A percentile compares a stretch with the other conserved stretches of the same genome.
These are phyloP conservation scores for Leptographium flavum DNA, from an alignment of 2,329 filamentous ascomycete genomes.

Conservation along the genomic window DNA sequence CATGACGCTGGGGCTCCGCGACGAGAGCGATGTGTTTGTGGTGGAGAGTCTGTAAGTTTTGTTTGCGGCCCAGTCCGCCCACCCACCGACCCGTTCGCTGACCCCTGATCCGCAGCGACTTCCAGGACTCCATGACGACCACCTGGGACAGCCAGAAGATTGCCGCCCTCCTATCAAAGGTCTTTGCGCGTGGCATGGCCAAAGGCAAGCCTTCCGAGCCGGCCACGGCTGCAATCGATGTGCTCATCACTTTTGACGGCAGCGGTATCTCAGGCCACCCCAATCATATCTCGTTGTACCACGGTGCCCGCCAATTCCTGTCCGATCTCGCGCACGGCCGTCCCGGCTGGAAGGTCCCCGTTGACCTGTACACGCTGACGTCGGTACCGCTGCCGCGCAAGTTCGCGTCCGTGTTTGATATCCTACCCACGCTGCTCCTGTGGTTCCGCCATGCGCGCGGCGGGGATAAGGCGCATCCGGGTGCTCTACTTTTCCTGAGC, in stretches of 20 bases:
- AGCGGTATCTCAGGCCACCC: slow-evolving; percentile 73
- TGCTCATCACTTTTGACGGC: slow-evolving; percentile 81
- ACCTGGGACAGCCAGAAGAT: slow-evolving; percentile 63
- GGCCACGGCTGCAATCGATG: slow-evolving; percentile 50
- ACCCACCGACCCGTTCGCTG: background rate
- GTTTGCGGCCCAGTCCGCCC: background rate
- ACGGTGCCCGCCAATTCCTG: slow-evolving; percentile 65
- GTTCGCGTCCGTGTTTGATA: slow-evolving; percentile 66
- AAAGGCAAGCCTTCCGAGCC: slow-evolving; percentile 10
- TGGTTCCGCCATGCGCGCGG: slow-evolving; percentile 18
- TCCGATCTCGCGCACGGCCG: slow-evolving; percentile 47
- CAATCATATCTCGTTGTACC: slow-evolving; percentile 83
- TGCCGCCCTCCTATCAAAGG: slow-evolving; percentile 51
- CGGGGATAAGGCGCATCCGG: slow-evolving; percentile 32
- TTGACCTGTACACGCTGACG: slow-evolving; percentile 75
- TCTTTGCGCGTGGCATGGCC: slow-evolving; percentile 56
- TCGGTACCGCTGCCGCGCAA: slow-evolving; percentile 63
- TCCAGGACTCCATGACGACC: slow-evolving; percentile 78
- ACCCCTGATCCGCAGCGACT: slow-evolving; percentile 31
- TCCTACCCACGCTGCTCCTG: slow-evolving; percentile 51
- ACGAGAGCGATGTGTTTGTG: slow-evolving; percentile 71
- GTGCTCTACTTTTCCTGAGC: slow-evolving; percentile 50
- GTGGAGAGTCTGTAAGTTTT: slow-evolving; percentile 56
- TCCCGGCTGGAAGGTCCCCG: slow-evolving; percentile 53
- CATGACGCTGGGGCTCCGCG: slow-evolving; percentile 57